A percentile compares a stretch with the other conserved stretches of the same genome.
Conservation (phyloP, 2,329 filamentous ascomycete genomes). For the Fusarium coicis region DNA sequence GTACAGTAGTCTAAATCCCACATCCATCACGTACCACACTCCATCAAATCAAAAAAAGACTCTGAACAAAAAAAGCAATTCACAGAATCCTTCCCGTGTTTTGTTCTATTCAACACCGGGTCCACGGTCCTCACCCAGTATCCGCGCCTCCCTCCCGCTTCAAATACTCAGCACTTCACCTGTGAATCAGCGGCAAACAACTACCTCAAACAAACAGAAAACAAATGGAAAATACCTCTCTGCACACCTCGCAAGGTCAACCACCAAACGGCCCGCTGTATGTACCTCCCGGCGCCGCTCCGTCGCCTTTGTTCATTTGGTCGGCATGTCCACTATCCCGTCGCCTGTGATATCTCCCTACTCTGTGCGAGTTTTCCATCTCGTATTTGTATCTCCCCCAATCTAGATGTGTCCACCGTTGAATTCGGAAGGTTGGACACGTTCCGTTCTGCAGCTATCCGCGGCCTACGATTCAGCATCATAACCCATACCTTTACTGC, state of each 20-base stretch:
- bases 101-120: neutral
- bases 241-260: conserved; percentile 1
- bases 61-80: neutral
- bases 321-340: too few species aligned
- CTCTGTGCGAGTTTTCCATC: neutral
- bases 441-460: neutral
- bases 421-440: conserved; percentile 6
- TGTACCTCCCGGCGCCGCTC: neutral
- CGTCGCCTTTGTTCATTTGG: neutral
- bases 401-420: neutral
- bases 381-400: neutral
- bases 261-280: neutral
- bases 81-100: neutral
- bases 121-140: neutral
- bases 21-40: neutral
- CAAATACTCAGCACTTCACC: neutral
- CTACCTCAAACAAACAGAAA: neutral
- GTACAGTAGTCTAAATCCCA: neutral
- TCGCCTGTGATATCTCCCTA: neutral
- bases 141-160: neutral
- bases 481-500: neutral
- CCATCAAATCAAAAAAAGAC: neutral
- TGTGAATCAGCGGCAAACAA: neutral
- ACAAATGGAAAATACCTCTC: neutral
- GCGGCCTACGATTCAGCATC: conserved; percentile 4